phyloP scores from a whole-genome alignment of 83 land plant species.

The Larix sibirica region DNA sequence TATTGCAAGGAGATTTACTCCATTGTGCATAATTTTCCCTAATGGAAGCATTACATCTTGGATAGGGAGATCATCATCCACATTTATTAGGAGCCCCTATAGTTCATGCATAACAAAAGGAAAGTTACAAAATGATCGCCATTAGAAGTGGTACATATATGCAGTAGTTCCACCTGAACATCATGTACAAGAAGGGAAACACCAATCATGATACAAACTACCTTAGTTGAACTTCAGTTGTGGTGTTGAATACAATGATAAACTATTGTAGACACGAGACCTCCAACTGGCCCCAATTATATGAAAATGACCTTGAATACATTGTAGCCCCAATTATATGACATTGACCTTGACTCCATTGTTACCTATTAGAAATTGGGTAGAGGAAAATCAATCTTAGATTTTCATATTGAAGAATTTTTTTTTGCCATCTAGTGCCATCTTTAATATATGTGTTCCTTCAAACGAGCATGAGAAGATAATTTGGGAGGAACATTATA shows the following conservation, averaged over 20 bases:
- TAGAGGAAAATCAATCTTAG: neutral
- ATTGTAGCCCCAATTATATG: neutral
- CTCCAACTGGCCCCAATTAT: neutral
- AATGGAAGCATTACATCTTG: too few species aligned
- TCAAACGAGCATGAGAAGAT: neutral
- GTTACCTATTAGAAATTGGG: neutral
- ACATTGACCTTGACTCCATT: neutral
- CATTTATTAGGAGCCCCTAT: too few species aligned
- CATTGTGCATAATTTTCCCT: too few species aligned
- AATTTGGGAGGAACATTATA: neutral
- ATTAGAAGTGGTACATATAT: neutral
- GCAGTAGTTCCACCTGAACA: neutral
- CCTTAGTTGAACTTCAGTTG: neutral
- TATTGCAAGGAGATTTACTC: too few species aligned
- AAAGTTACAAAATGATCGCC: neutral
- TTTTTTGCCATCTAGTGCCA: neutral
- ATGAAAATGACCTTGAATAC: neutral
- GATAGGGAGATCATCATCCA: too few species aligned
- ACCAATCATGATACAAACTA: neutral
- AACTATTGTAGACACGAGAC: neutral
- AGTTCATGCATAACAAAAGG: neutral
- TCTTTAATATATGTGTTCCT: too few species aligned
- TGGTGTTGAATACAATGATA: neutral
- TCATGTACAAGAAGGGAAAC: neutral
- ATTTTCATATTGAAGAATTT: neutral